These are phyloP conservation scores for Rhizopus arrhizus DNA, from an alignment of 371 early-diverging fungal genomes.

Conservation along the genomic window DNA sequence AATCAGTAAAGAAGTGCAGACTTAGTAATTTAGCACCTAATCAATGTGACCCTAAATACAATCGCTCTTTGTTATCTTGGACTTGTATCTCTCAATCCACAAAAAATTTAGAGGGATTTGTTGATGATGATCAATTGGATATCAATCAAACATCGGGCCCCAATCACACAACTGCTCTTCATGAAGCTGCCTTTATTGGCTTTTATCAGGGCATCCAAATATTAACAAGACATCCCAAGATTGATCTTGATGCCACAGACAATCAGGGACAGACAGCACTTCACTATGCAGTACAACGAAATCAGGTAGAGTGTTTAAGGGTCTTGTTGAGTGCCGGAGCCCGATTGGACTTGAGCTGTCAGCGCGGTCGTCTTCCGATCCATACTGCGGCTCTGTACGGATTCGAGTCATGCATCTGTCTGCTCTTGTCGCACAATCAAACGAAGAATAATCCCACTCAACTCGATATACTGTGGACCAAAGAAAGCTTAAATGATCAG, in stretches of 20 bases:
- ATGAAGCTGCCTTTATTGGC: slow-evolving; percentile 41
- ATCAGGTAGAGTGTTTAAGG: slow-evolving; percentile 28
- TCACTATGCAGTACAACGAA: slow-evolving; percentile 38
- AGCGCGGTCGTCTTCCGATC: slow-evolving; percentile 30
- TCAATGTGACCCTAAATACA: slow-evolving; percentile 24
- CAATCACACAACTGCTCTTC: slow-evolving; percentile 42
- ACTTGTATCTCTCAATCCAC: slow-evolving; percentile 40
- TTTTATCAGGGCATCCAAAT: slow-evolving; percentile 33
- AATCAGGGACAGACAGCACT: slow-evolving; percentile 33
- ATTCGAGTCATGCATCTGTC: slow-evolving; percentile 21
- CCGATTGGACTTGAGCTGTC: slow-evolving; percentile 30
- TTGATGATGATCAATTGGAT: slow-evolving; percentile 31
- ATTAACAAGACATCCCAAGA: slow-evolving; percentile 32
- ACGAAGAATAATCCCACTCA: slow-evolving; percentile 16
- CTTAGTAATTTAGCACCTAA: slow-evolving; percentile 26
- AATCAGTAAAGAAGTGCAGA: slow-evolving; percentile 16
- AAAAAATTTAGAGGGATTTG: slow-evolving; percentile 27
- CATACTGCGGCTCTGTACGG: slow-evolving; percentile 36
- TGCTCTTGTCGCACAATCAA: slow-evolving; percentile 18
- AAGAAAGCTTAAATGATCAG: slow-evolving; percentile 12
- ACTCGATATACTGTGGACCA: slow-evolving; percentile 15
- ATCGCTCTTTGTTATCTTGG: slow-evolving; percentile 35
- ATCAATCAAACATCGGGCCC: slow-evolving; percentile 33
- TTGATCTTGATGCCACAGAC: slow-evolving; percentile 32
- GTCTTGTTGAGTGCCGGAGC: slow-evolving; percentile 34